Percentiles rank a stretch among this genome's conserved stretches.
Conservation (phyloP, 768 basidiomycete species). For the Cystofilobasidium ferigula region DNA sequence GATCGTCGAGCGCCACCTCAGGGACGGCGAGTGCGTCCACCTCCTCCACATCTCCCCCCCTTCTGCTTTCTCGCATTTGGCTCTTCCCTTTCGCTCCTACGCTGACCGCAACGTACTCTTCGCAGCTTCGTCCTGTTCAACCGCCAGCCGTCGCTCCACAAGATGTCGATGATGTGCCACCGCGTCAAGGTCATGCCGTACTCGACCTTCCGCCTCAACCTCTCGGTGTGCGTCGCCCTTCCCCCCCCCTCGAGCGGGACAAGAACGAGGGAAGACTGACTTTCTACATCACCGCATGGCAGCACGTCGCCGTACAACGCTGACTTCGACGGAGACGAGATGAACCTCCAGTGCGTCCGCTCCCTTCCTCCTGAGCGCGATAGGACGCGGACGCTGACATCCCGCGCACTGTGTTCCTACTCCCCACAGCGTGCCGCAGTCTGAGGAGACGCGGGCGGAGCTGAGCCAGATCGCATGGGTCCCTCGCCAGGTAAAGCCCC, state of each 20-base stretch:
- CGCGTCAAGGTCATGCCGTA: conserved; percentile 94
- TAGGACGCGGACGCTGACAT: too few species aligned
- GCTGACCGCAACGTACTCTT: too few species aligned
- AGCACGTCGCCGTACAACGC: conserved; percentile 97
- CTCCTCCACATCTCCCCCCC: background rate
- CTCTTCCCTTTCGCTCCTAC: conserved; percentile 7
- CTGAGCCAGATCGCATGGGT: conserved; percentile 99
- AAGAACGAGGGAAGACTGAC: background rate
- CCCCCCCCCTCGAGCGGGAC: background rate
- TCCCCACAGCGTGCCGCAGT: conserved; percentile 74
- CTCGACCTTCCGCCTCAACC: conserved; percentile 94
- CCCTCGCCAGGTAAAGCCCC: conserved; percentile 64
- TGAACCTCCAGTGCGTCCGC: conserved; percentile 96
- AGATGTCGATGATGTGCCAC: conserved; percentile 99
- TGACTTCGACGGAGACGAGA: conserved; percentile 99
- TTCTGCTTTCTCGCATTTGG: background rate
- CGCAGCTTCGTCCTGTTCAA: conserved; percentile 83
- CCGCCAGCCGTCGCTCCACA: conserved; percentile 94
- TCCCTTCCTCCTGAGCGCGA: background rate
- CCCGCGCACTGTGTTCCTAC: background rate
- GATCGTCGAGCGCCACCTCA: conserved; percentile 95
- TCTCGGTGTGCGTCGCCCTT: conserved; percentile 70
- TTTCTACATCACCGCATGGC: background rate
- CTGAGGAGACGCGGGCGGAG: conserved; percentile 95
- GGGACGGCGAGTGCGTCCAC: conserved; percentile 84